Conservation (phyloP, 768 basidiomycete genomes). For the Phlegmacium glaucopus region DNA sequence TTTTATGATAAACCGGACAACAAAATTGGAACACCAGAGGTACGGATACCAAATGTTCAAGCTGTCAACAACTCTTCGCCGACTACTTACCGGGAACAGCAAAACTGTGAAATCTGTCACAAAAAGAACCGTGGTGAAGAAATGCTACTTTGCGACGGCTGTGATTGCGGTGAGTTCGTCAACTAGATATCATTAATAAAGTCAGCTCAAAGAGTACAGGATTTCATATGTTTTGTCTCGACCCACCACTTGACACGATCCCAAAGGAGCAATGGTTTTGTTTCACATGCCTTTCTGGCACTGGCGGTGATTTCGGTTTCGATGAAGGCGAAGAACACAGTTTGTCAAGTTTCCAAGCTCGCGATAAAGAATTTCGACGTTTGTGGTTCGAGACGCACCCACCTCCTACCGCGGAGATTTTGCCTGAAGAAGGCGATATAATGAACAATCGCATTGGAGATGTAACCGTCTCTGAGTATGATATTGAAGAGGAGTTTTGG, state of each 20-base stretch:
- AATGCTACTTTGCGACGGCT: slow-evolving; percentile 71
- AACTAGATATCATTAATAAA: slow-evolving; percentile 2
- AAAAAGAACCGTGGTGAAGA: slow-evolving; percentile 85
- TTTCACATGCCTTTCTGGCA: slow-evolving; percentile 84
- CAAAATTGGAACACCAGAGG: slow-evolving; percentile 50
- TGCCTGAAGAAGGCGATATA: slow-evolving; percentile 45
- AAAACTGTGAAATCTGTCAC: slow-evolving; percentile 91
- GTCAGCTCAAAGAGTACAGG: slow-evolving; percentile 41
- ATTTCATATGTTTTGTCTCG: slow-evolving; percentile 96
- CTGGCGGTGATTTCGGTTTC: slow-evolving; percentile 96
- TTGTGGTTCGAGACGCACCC: slow-evolving; percentile 86
- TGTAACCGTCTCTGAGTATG: slow-evolving; percentile 76
- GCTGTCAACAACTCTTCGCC: slow-evolving; percentile 22
- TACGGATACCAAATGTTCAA: slow-evolving; percentile 33
- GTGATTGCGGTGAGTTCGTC: slow-evolving; percentile 39
- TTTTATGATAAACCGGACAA: slow-evolving; percentile 47
- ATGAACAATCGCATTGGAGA: slow-evolving; percentile 49
- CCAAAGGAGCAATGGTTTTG: slow-evolving; percentile 98
- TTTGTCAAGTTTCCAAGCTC: slow-evolving; percentile 85
- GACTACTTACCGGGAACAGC: slow-evolving; percentile 40
- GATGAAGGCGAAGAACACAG: slow-evolving; percentile 97
- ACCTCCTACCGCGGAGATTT: slow-evolving; percentile 36
- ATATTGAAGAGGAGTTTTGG: slow-evolving; percentile 97
- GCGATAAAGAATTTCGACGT: slow-evolving; percentile 85
- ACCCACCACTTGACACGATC: slow-evolving; percentile 81